A percentile compares a stretch with the other conserved stretches of the same genome.
Conservation (phyloP, 305 asterid genomes). For the Fraxinus paxiana region DNA sequence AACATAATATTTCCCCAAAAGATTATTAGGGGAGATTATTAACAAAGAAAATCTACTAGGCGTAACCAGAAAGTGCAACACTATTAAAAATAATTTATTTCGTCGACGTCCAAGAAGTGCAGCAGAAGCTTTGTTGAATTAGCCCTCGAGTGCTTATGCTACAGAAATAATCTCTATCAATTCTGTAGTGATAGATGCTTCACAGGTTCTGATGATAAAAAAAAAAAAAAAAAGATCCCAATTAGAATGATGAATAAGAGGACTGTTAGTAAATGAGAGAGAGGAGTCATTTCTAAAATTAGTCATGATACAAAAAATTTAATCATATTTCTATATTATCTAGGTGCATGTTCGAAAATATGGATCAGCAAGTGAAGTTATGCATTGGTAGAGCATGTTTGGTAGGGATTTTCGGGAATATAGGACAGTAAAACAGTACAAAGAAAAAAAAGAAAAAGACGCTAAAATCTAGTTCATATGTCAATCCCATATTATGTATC, state of each 20-base stretch:
- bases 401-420: too few species aligned
- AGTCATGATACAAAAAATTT: not conserved
- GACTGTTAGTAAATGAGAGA: not conserved
- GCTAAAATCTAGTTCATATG: not conserved
- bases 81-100: conserved; percentile 31
- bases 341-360: not conserved
- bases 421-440: not conserved
- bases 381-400: too few species aligned
- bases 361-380: too few species aligned
- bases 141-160: conserved; percentile 88
- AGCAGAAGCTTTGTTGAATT: conserved; percentile 14
- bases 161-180: conserved; percentile 90
- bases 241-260: not conserved
- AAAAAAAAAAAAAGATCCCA: not conserved
- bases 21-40: conserved; percentile 28
- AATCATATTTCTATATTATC: not conserved
- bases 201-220: conserved; percentile 73
- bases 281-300: not conserved
- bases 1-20: conserved; percentile 18
- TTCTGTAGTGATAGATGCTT: conserved; percentile 94
- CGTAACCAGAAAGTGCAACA: conserved; percentile 2
- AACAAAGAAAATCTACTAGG: conserved; percentile 8
- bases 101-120: conserved; percentile 26
- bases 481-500: not conserved
- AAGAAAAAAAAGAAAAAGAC: too few species aligned